Base-by-base conservation (phyloP, 495 filamentous ascomycete genomes). In the Podospora fimiseda region DNA sequence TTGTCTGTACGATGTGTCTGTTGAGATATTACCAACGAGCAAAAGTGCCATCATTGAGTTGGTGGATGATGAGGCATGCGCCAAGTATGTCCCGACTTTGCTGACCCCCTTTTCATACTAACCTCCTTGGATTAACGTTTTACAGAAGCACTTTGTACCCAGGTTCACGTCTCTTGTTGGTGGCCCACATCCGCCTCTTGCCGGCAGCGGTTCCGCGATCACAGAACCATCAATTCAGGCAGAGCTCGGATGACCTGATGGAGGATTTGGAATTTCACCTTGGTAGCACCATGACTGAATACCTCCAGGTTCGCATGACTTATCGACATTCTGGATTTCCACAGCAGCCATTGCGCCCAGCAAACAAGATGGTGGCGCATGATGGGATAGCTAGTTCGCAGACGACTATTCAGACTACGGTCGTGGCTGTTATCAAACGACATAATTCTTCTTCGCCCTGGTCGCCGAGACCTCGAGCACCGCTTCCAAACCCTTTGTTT, bases 301-400 rank as follows among this genome's bases (percentile, higher is more conserved):
- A 75, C 49, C 41, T 79, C n/a, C 68, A 65, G n/a, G 65, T 79
- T 16, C 61, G 68, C 15, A 36, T 81, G 3, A 64, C 56, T 4
- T 81, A 79, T 43, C 64, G 65, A 1, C 75, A 80, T 55, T 77
- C 78, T 0, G 76, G 62, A 1, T 79, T 80, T 44, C 66, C 69
- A 11, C 51, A 58, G 48, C 57, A 45, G 1, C 40, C 50, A 0
- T 5, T 13, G 15, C 47, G 38, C 21, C n/a, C 22, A 13, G 48
- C 22, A 8, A 23, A 9, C 8, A 22, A 9, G 21, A 51, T 3
- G 36, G 27, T 36, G 57, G 4, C 23, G 42, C 40, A 24, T n/a
- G 57, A 63, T 42, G 45, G 60, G 44, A 27, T 68, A 46, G 20
- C 41, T 5, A 39, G 50, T 1, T 52, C 66, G 9, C 56, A 65